phyloP scores from a whole-genome alignment of 2,329 filamentous ascomycete species.

The Lachnellula arida region DNA sequence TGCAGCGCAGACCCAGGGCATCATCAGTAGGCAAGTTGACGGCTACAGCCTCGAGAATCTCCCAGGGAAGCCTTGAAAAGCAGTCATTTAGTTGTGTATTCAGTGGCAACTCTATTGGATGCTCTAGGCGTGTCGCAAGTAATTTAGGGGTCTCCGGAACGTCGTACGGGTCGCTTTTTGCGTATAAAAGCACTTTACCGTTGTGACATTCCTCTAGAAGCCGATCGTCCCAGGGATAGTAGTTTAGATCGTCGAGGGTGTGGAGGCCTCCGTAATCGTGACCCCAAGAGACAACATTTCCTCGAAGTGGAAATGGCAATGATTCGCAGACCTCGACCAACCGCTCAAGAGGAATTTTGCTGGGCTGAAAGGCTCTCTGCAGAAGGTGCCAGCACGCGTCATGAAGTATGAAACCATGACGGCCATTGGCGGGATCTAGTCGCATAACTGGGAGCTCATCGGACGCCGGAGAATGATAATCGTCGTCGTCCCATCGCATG shows the following conservation, averaged over 20 bases:
- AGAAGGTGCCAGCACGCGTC: slow-evolving; percentile 8
- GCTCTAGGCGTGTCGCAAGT: too few species aligned
- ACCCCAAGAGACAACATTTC: slow-evolving; percentile 2
- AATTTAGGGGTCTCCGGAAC: slow-evolving; percentile 1
- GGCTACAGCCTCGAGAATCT: background rate
- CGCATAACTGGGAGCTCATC: slow-evolving; percentile 4
- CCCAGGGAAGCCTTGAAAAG: background rate
- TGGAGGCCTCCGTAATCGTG: slow-evolving; percentile 4
- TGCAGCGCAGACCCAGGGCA: background rate
- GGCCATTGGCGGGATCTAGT: slow-evolving; percentile 2
- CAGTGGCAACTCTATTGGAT: too few species aligned
- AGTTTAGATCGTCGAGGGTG: background rate
- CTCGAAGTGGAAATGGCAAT: slow-evolving; percentile 2
- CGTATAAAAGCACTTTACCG: background rate
- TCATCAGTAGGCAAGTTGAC: background rate
- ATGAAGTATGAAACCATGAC: slow-evolving; percentile 7
- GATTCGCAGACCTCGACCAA: slow-evolving; percentile 5
- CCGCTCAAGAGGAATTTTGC: background rate
- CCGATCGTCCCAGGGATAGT: slow-evolving; percentile 7
- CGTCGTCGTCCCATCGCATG: slow-evolving; percentile 5
- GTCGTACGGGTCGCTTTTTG: slow-evolving; percentile 2
- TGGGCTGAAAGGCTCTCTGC: slow-evolving; percentile 2
- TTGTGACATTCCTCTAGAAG: background rate
- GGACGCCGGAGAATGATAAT: background rate
- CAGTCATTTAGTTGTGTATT: background rate